phyloP scores from a whole-genome alignment of 2,329 filamentous ascomycete species.

The Fusarium sp. region DNA sequence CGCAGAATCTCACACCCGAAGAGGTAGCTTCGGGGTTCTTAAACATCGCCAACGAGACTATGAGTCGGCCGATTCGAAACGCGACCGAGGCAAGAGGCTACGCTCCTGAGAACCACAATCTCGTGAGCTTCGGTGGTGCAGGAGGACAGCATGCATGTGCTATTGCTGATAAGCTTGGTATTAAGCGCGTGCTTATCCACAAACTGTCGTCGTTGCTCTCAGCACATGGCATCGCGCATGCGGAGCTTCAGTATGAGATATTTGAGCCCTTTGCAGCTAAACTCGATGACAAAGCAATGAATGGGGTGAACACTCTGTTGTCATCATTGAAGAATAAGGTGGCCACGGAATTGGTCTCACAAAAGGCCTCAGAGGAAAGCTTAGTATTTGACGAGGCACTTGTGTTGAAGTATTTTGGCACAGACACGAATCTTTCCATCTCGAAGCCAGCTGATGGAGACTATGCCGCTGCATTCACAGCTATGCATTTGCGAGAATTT shows the following conservation, averaged over 20 bases:
- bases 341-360: constrained; percentile 56
- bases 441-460: constrained; percentile 55
- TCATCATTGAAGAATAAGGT: constrained; percentile 52
- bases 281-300: constrained; percentile 21
- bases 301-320: constrained; percentile 45
- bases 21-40: constrained; percentile 78
- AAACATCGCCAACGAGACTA: constrained; percentile 82
- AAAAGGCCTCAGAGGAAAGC: constrained; percentile 58
- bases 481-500: constrained; percentile 59
- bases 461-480: constrained; percentile 56
- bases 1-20: constrained; percentile 52
- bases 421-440: constrained; percentile 60
- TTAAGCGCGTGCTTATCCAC: constrained; percentile 60
- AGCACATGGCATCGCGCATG: constrained; percentile 61
- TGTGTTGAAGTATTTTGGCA: constrained; percentile 66
- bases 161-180: constrained; percentile 59
- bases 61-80: constrained; percentile 82
- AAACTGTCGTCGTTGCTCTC: constrained; percentile 59
- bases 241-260: constrained; percentile 57
- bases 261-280: constrained; percentile 53
- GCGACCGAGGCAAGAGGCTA: constrained; percentile 72
- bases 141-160: constrained; percentile 71
- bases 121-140: constrained; percentile 75
- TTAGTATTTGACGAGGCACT: constrained; percentile 60
- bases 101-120: constrained; percentile 52